phyloP scores from a whole-genome alignment of 345 rosid genomes.

The Euphorbia pulcherrima region DNA sequence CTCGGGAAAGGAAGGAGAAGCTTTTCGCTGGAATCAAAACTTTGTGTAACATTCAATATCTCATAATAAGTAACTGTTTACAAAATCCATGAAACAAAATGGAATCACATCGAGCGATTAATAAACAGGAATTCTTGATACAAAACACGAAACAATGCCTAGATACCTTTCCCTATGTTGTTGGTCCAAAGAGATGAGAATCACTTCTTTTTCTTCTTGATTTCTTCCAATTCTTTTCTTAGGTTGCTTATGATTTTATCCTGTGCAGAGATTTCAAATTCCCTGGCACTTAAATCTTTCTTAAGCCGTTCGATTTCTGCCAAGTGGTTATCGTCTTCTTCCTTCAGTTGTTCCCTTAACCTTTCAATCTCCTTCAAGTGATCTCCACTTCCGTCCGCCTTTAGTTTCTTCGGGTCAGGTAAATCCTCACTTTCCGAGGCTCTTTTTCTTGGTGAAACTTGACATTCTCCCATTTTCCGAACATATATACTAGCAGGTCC shows the following conservation, averaged over 20 bases:
- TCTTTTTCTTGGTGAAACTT: conserved; percentile 37
- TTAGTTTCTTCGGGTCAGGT: conserved; percentile 35
- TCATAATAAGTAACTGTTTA: background rate
- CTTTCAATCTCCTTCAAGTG: conserved; percentile 33
- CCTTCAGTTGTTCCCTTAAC: conserved; percentile 16
- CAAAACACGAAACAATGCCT: too few relatives aligned
- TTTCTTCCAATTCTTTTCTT: conserved; percentile 23
- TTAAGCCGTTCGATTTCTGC: conserved; percentile 50
- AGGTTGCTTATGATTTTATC: conserved; percentile 49
- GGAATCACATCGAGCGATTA: too few relatives aligned
- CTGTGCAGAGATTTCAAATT: conserved; percentile 32
- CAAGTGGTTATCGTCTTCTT: conserved; percentile 25
- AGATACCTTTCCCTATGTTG: background rate
- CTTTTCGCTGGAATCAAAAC: background rate
- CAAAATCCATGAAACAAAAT: background rate
- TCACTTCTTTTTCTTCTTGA: conserved; percentile 9
- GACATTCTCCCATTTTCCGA: conserved; percentile 48
- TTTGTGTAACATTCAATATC: background rate
- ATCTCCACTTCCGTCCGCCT: conserved; percentile 12
- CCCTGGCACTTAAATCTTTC: conserved; percentile 45
- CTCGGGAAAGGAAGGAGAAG: too few relatives aligned
- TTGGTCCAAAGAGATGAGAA: background rate
- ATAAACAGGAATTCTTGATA: too few relatives aligned
- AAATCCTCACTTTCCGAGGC: conserved; percentile 29
- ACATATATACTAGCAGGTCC: conserved; percentile 46